A percentile compares a stretch with the other conserved stretches of the same genome.
Evolutionary conservation across 257 asterid genomes (phyloP).

Genomic region (Solanum ossicruentum): DNA sequence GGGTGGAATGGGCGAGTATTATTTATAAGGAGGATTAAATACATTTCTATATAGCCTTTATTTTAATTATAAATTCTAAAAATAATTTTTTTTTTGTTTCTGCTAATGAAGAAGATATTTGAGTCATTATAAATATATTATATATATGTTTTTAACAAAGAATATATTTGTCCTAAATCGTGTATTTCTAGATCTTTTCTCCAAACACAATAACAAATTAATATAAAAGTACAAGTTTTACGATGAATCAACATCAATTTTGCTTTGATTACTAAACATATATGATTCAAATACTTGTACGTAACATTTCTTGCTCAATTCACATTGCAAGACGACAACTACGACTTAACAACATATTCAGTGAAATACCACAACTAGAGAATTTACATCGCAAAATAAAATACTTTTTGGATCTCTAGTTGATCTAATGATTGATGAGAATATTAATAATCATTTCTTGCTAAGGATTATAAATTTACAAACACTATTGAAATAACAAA

Average conservation of each 20-base stretch:
- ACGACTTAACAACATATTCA: too few species aligned
- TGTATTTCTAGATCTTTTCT: not conserved
- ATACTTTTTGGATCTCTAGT: not conserved
- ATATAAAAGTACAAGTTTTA: not conserved
- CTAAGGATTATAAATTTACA: not conserved
- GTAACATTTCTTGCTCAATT: not conserved
- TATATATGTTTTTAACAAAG: too few species aligned
- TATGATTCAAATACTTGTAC: not conserved
- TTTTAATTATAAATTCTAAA: too few species aligned
- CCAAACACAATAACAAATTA: not conserved
- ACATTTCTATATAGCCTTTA: too few species aligned
- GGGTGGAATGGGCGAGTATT: too few species aligned
- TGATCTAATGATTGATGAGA: not conserved
- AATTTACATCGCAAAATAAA: not conserved
- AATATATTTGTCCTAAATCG: not conserved
- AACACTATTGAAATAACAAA: not conserved
- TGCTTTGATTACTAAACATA: not conserved
- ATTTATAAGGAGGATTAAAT: too few species aligned
- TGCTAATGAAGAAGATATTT: too few species aligned
- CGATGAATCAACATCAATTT: not conserved
- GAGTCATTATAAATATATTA: too few species aligned
- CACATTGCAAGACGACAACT: too few species aligned
- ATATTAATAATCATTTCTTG: not conserved
- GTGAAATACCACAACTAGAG: too few species aligned
- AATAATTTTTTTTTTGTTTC: too few species aligned